A percentile compares a stretch with the other conserved stretches of the same genome.
Evolutionary conservation across 2,329 filamentous ascomycete genomes (phyloP).

Genomic region (Pyricularia grisea): DNA sequence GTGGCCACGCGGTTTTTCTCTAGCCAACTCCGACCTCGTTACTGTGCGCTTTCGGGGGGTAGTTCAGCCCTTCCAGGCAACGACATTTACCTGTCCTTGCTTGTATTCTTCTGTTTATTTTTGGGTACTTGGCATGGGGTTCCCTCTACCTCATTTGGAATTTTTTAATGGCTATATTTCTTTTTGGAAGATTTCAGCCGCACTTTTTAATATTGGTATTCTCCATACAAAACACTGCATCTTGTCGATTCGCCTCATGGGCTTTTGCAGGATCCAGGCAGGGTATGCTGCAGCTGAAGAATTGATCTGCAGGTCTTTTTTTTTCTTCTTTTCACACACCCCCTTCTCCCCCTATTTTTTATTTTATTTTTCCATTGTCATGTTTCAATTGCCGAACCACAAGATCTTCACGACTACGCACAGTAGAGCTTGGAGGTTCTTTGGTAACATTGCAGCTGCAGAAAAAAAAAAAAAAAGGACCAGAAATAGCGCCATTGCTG

Average conservation of each 20-base stretch:
- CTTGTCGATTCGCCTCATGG: not conserved
- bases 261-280: not conserved
- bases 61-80: not conserved
- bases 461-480: not conserved
- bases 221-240: not conserved
- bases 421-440: not conserved
- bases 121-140: too few species aligned
- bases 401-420: not conserved
- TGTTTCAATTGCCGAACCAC: not conserved
- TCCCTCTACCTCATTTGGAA: not conserved
- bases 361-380: not conserved
- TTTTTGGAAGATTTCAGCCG: not conserved
- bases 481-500: not conserved
- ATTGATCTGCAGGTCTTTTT: not conserved
- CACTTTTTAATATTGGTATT: not conserved
- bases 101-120: not conserved
- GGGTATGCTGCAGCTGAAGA: not conserved
- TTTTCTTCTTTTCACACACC: not conserved
- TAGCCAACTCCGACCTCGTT: not conserved
- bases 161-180: not conserved
- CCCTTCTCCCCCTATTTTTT: too few species aligned
- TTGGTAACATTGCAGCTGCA: not conserved
- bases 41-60: not conserved
- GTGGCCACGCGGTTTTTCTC: not conserved
- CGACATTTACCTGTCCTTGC: not conserved